These are phyloP conservation scores for Euphorbia corollata DNA, from an alignment of 441 rosid species.

Conservation along the genomic window DNA sequence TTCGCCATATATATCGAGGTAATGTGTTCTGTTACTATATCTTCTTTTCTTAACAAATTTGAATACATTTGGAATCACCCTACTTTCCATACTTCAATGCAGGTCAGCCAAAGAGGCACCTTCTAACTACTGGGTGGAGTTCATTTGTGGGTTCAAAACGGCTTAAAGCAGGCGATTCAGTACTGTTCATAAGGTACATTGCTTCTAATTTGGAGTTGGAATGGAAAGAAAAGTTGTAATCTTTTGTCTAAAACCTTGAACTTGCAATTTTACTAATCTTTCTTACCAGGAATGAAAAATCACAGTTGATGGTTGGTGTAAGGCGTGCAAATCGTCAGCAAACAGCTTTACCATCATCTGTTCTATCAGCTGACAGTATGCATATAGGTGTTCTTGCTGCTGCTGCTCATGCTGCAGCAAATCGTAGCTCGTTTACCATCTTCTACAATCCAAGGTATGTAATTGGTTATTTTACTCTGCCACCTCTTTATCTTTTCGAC, in stretches of 20 bases:
- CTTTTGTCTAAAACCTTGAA: background rate
- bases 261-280: background rate
- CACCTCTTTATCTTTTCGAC: slow-evolving; percentile 23
- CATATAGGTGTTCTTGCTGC: too few relatives aligned
- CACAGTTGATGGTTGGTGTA: slow-evolving; percentile 92
- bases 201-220: background rate
- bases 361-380: slow-evolving; percentile 6
- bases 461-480: slow-evolving; percentile 9
- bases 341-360: slow-evolving; percentile 59
- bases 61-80: background rate
- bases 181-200: slow-evolving; percentile 76
- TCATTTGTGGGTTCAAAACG: slow-evolving; percentile 88
- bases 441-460: too few relatives aligned
- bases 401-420: too few relatives aligned
- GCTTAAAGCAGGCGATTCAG: slow-evolving; percentile 90
- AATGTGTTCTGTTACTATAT: slow-evolving; percentile 8
- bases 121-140: slow-evolving; percentile 96
- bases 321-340: slow-evolving; percentile 91
- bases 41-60: background rate
- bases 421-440: too few relatives aligned
- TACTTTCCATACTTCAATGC: slow-evolving; percentile 18
- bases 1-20: slow-evolving; percentile 95
- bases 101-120: slow-evolving; percentile 99
- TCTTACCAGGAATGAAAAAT: slow-evolving; percentile 69
- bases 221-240: background rate